These are phyloP conservation scores for Aspergillus melleus DNA, from an alignment of 2,329 filamentous ascomycete genomes.

Conservation along the genomic window DNA sequence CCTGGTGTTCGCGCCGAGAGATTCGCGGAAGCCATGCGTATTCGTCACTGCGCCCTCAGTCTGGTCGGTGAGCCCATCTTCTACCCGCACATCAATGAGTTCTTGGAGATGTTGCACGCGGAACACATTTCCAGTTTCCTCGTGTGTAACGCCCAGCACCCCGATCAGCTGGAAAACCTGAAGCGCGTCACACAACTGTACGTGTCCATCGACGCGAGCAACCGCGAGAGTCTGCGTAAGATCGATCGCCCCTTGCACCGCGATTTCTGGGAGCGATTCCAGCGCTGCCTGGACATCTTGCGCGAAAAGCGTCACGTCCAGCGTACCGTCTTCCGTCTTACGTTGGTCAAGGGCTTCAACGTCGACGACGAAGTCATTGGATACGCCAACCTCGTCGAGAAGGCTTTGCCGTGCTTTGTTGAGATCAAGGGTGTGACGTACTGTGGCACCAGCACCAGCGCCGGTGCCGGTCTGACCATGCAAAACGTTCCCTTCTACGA, in stretches of 20 bases:
- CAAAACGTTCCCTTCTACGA: constrained; percentile 95
- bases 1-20: constrained; percentile 89
- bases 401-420: constrained; percentile 84
- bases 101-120: constrained; percentile 76
- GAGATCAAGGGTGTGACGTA: constrained; percentile 97
- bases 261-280: constrained; percentile 97
- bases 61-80: constrained; percentile 98
- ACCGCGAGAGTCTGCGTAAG: constrained; percentile 79
- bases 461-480: constrained; percentile 89
- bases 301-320: constrained; percentile 79
- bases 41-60: constrained; percentile 87
- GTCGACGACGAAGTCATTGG: constrained; percentile 89
- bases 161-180: constrained; percentile 79
- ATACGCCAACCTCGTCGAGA: constrained; percentile 85
- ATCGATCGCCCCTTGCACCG: constrained; percentile 92
- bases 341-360: constrained; percentile 97
- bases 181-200: constrained; percentile 92
- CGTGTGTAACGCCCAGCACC: constrained; percentile 96
- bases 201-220: constrained; percentile 92
- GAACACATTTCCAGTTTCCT: constrained; percentile 92
- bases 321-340: constrained; percentile 90
- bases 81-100: constrained; percentile 95
- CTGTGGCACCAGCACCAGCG: constrained; percentile 84
- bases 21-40: constrained; percentile 88
- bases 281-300: constrained; percentile 84